Percentiles rank a stretch among this genome's conserved stretches.
Evolutionary conservation across 2,329 filamentous ascomycete species (phyloP).

Genomic region (Metarhizium robertsii): DNA sequence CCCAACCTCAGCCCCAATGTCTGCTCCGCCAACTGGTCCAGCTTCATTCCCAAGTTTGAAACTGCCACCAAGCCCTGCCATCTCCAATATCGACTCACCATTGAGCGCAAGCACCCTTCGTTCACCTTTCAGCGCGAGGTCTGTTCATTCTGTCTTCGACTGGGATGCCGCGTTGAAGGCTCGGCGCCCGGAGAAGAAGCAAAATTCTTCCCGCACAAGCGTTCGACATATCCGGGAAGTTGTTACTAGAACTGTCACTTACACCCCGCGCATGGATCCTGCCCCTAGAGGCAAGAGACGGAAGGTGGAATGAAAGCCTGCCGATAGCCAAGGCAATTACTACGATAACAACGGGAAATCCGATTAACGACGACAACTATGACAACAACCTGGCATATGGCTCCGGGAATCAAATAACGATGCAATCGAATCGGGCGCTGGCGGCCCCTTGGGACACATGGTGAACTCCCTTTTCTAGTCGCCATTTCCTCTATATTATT

Average conservation of each 20-base stretch:
- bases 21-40: constrained; percentile 50
- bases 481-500: neutral
- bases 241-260: constrained; percentile 88
- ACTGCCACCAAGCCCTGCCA: constrained; percentile 66
- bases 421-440: neutral
- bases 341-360: constrained; percentile 1
- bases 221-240: constrained; percentile 74
- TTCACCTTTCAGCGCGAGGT: constrained; percentile 66
- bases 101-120: constrained; percentile 49
- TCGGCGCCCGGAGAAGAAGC: constrained; percentile 51
- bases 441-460: neutral
- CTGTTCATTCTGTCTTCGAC: constrained; percentile 62
- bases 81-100: constrained; percentile 61
- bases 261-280: constrained; percentile 77
- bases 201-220: constrained; percentile 49
- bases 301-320: constrained; percentile 43
- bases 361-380: constrained; percentile 6
- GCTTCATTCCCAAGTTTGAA: constrained; percentile 58
- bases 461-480: neutral
- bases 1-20: constrained; percentile 44
- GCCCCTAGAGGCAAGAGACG: constrained; percentile 89
- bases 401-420: neutral
- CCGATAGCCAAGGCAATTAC: neutral
- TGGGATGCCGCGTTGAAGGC: constrained; percentile 66
- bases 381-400: neutral